Percentiles rank a stretch among this genome's conserved stretches.
phyloP scores from a whole-genome alignment of 2,329 filamentous ascomycete genomes.

The Chaetothyriales sp. region DNA sequence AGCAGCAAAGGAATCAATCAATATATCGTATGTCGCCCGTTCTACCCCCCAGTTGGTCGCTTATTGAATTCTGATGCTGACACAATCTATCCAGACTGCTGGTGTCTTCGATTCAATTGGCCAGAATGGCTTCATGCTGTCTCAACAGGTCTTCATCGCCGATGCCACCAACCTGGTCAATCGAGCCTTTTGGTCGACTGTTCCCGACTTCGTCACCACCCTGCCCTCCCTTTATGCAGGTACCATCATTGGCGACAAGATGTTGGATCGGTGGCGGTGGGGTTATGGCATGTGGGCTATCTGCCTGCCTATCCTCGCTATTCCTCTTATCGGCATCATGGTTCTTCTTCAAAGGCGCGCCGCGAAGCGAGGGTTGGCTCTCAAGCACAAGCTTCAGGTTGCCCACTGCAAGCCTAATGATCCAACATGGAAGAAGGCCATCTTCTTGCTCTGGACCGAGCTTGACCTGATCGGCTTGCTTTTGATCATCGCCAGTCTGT shows the following conservation, averaged over 20 bases:
- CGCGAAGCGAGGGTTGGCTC: conserved; percentile 27
- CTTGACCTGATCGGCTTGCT: conserved; percentile 39
- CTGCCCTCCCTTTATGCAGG: conserved; percentile 50
- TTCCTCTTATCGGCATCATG: conserved; percentile 40
- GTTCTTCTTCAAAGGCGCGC: conserved; percentile 38
- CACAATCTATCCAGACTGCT: conserved; percentile 31
- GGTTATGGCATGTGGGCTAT: conserved; percentile 50
- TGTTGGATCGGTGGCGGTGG: conserved; percentile 45
- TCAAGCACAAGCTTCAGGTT: too few species aligned
- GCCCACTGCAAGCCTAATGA: not conserved
- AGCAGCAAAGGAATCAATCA: conserved; percentile 39
- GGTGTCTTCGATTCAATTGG: conserved; percentile 48
- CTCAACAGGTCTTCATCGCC: conserved; percentile 48
- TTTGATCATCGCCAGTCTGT: conserved; percentile 35
- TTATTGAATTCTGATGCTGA: conserved; percentile 30
- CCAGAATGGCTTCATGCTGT: conserved; percentile 46
- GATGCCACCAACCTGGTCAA: conserved; percentile 48
- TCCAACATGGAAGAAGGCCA: conserved; percentile 14
- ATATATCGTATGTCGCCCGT: conserved; percentile 16
- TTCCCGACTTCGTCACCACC: conserved; percentile 42
- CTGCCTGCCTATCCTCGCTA: conserved; percentile 39
- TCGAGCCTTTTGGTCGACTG: conserved; percentile 48
- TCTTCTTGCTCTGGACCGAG: conserved; percentile 36
- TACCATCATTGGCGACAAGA: conserved; percentile 34
- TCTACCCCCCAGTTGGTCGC: conserved; percentile 18